Conservation (phyloP, 768 basidiomycete species). For the Leucosporidium scottii region DNA sequence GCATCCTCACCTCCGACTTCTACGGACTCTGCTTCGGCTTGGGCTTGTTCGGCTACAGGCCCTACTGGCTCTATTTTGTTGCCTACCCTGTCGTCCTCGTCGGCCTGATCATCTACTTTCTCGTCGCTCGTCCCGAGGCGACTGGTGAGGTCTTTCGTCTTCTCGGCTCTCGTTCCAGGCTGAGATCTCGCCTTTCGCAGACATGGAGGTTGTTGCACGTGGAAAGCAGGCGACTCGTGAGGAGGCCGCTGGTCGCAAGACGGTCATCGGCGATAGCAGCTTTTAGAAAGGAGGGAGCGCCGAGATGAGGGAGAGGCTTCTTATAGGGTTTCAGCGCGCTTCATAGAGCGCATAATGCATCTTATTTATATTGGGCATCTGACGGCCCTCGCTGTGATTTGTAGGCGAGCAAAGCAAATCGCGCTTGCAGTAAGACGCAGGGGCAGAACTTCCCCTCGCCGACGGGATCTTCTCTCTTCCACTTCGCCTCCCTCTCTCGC, state of each 20-base stretch:
- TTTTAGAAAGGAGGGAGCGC: background rate
- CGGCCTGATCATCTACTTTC: slow-evolving; percentile 37
- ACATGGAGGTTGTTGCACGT: slow-evolving; percentile 14
- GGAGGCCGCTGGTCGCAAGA: background rate
- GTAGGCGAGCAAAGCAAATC: too few species aligned
- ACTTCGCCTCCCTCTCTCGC: too few species aligned
- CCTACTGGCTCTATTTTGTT: slow-evolving; percentile 35
- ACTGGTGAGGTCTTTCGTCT: background rate
- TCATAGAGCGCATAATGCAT: too few species aligned
- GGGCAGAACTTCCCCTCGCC: too few species aligned
- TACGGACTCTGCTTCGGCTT: slow-evolving; percentile 26
- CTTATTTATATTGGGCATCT: too few species aligned
- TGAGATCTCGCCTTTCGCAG: background rate
- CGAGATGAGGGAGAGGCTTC: too few species aligned
- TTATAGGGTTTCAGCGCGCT: too few species aligned
- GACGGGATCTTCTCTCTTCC: too few species aligned
- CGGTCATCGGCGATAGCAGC: background rate
- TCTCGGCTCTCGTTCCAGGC: background rate
- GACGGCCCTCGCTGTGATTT: too few species aligned
- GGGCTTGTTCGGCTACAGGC: slow-evolving; percentile 28
- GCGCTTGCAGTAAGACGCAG: too few species aligned
- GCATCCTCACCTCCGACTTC: slow-evolving; percentile 31
- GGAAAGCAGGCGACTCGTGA: slow-evolving; percentile 7
- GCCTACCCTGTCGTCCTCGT: slow-evolving; percentile 32
- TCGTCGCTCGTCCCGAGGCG: slow-evolving; percentile 23